Base-by-base conservation (phyloP, 495 filamentous ascomycete species). In the Staphylotrichum tortipilum region DNA sequence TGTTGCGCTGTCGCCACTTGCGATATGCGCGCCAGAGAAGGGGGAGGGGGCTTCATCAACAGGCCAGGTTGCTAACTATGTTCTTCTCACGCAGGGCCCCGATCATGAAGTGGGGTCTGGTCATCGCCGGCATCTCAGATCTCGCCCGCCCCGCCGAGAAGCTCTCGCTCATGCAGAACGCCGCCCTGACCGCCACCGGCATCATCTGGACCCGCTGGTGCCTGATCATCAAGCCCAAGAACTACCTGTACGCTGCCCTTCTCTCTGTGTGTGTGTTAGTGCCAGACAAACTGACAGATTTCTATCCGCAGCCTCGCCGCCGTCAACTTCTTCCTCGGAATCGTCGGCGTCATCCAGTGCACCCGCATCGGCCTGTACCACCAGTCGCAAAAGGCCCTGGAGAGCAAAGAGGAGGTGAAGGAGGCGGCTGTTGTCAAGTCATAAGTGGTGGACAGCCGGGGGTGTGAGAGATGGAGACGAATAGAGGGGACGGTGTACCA, bases 121-220 rank as follows among this genome's bases (percentile, higher is more conserved):
- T 96, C 66, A 74, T 98, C 53, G 86, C 94, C 50, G 92, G 92
- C 64, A 78, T 94, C 69, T 79, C 86, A 55, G 92, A 98, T 73
- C 87, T 98, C 68, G 76, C 80, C 49, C 89, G 92, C 50, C 92
- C 92, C n/a, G 86, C 87, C 38, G 86, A 90, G 64, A 84, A 83
- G 64, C 87, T 98, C 52, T 95, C 90, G 28, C 73, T 95, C 15
- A 88, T 85, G 14, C 90, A 95, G 71, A 98, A 97, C 71, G 68
- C 68, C 38, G 92, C 92, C 22, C 78, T 98, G 34, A 88, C 81
- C 53, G 77, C 79, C 45, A 98, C 92, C n/a, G 92, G 92, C 45
- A 67, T 80, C 35, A 98, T 98, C 75, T 98, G 92, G 92, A 98
- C 92, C 23, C 80, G 92, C 29, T 98, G 92, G 92, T 98, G 92